Conservation (phyloP, 495 filamentous ascomycete genomes). For the Talaromyces ruber region DNA sequence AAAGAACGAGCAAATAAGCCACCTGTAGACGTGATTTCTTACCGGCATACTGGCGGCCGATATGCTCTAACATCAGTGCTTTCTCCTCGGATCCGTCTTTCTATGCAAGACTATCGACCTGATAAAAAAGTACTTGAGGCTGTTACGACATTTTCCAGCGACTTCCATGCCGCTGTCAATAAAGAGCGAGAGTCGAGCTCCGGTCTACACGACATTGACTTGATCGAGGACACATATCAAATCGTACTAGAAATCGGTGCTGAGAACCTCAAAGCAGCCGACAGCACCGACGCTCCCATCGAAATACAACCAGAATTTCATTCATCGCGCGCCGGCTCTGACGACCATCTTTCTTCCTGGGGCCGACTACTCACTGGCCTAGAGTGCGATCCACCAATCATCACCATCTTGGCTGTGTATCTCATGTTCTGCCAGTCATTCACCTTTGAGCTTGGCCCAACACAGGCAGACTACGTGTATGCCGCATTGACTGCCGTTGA, state of each 20-base stretch:
- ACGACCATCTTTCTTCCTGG: neutral
- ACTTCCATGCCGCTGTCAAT: neutral
- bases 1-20: neutral
- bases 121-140: neutral
- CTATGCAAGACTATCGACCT: neutral
- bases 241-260: neutral
- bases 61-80: neutral
- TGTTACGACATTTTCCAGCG: neutral
- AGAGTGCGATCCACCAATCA: constrained; percentile 1
- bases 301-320: neutral
- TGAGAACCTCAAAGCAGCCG: neutral
- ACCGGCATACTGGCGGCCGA: constrained; percentile 1
- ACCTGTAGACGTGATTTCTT: neutral
- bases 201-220: neutral
- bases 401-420: neutral
- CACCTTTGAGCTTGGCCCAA: neutral
- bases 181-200: neutral
- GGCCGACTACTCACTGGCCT: neutral
- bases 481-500: neutral
- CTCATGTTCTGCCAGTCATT: constrained; percentile 2
- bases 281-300: neutral
- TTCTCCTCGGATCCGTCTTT: neutral
- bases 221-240: constrained; percentile 2
- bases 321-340: neutral
- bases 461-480: constrained; percentile 4